Base-by-base conservation (phyloP, 225 moss, liverwort and hornwort genomes). In the Sphagnum tenellum region DNA sequence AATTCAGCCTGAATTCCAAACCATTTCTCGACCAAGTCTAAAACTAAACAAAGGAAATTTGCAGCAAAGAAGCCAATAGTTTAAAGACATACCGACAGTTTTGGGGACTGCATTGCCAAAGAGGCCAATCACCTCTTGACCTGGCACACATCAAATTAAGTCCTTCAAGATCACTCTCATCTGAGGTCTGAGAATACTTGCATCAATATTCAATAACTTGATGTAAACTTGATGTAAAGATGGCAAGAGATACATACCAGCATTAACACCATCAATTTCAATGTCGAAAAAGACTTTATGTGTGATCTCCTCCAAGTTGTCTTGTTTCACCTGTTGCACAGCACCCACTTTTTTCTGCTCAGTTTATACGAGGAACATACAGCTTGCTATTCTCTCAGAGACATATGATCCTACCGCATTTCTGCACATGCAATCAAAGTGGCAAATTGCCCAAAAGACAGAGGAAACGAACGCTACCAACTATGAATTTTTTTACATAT, bases 281-380 rank as follows among this genome's bases (percentile, higher is more conserved):
- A 94, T 68, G 51, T 91, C 89, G 54, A 94, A 89, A 71, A 66
- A 94, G 12, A 94, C 94, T 66, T 80, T 85, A 78, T 85, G 75
- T 4, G 94, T 94, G 44, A 94, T 69, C 7, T 82, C 79, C 51
- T 94, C 91, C 63, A 82, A 45, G 46, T 75, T 70, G 12, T 75
- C 85, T 55, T 78, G 76, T 76, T 87, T 78, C 44, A 75, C 86
- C 86, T 86, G 79, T 11, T 51, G 66, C 50, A 62, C 62, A 62
- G n/a, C 47, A 9, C 62, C 62, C 47, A 49, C 7, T 9, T 4
- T 12, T 4, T 9, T 12, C 49, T 49, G 49, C 11, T 2, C 45
- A 46, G 4, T 45, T 47, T 11, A 61, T 10, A 1, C 8, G 46
- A 46, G 61, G 44, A 11, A 11, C 44, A 12, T 9, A 61, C 6